These are phyloP conservation scores for Pyropia haitanensis DNA, from an alignment of 23 red algal genomes.

Conservation along the genomic window DNA sequence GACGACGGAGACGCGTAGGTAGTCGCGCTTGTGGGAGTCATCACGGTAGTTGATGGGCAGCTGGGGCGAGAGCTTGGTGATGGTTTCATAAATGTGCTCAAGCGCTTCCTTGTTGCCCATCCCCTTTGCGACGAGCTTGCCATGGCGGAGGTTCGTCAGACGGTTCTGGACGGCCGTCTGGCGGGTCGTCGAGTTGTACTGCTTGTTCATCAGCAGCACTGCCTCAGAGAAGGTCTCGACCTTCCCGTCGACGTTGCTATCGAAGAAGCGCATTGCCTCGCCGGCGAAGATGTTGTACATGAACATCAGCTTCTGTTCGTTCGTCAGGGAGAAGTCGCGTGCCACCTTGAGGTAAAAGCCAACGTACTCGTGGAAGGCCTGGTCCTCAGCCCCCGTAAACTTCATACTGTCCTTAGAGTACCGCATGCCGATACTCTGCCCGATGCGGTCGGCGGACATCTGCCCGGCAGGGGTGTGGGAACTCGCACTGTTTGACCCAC, in stretches of 20 bases:
- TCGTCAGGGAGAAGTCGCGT: slow-evolving; percentile 5
- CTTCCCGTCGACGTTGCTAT: not conserved
- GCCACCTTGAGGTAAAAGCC: slow-evolving; percentile 3
- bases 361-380: slow-evolving; percentile 20
- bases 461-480: too few relatives aligned
- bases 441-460: not conserved
- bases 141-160: not conserved
- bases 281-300: slow-evolving; percentile 10
- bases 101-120: slow-evolving; percentile 3
- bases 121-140: not conserved
- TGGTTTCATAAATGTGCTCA: not conserved
- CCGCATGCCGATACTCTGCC: slow-evolving; percentile 17
- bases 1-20: too few relatives aligned
- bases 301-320: slow-evolving; percentile 3
- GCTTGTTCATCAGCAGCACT: slow-evolving; percentile 6
- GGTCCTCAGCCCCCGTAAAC: slow-evolving; percentile 11
- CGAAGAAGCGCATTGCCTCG: slow-evolving; percentile 12
- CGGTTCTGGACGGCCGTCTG: slow-evolving; percentile 16
- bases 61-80: slow-evolving; percentile 7
- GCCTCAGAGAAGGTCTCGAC: slow-evolving; percentile 7
- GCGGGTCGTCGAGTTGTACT: slow-evolving; percentile 19
- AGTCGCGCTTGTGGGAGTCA: too few relatives aligned
- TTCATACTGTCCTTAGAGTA: slow-evolving; percentile 6
- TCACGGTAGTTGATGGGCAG: slow-evolving; percentile 6
- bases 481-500: too few relatives aligned